Base-by-base conservation (phyloP, 2,329 filamentous ascomycete species). In the Beauveria medogensis region DNA sequence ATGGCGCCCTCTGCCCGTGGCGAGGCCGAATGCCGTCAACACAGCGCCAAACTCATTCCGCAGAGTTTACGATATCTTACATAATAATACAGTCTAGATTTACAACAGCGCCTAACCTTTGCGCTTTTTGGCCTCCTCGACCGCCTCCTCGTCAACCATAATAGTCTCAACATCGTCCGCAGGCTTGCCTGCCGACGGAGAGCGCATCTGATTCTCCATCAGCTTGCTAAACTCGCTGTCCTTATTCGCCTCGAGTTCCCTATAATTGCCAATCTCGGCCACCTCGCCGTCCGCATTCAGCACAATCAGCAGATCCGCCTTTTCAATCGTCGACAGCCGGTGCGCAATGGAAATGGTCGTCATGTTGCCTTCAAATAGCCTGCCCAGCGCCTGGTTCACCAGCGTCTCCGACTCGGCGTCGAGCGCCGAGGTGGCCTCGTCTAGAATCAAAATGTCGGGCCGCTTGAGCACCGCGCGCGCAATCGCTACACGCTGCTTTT, bases 271-370 rank as follows among this genome's bases (percentile, higher is more conserved):
- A 64, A 90, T 89, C 73, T 99, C 93, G 3, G 93, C 93, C 5
- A 99, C 93, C 62, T 83, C 88, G 64, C 94, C 95, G 69, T 97
- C 88, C 60, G 82, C 85, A 63, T 88, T 89, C 46, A 99, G 86
- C 40, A 96, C 93, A 67, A 99, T 94, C 71, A 99, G 95, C 65
- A 87, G 88, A 71, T 99, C 94, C 3, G 91, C 94, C 63, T 93
- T 85, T 76, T 97, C 96, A 75, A 99, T 99, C 1, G 94, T 99
- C 2, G 91, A 96, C 5, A 97, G 81, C 52, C 95, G 87, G 75
- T 99, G 94, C 0, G 94, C 95, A 69, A 99, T 99, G 59, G 91
- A 96, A 71, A 99, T 97, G 14, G 94, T 99, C 0, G 95, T 99
- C 74, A 94, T 97, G 70, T 88, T 89, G 37, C 92, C 92, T 64